phyloP scores from a whole-genome alignment of 1,139 yeast species.

The Taiozyma sp. region DNA sequence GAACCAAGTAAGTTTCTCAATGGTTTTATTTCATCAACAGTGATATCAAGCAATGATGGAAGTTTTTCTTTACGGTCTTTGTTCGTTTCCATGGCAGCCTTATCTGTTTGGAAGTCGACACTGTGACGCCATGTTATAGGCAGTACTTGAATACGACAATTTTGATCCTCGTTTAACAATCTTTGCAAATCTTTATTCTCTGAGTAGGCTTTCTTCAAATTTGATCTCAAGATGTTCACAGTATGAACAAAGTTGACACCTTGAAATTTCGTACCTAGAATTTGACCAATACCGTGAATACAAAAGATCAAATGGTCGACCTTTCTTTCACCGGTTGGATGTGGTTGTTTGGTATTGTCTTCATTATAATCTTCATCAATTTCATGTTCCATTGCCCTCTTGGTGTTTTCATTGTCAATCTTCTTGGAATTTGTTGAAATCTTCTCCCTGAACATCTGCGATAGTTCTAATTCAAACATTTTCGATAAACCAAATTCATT shows the following conservation, averaged over 20 bases:
- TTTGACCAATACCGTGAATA: slow-evolving; percentile 93
- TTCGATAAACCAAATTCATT: slow-evolving; percentile 2
- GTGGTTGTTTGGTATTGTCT: slow-evolving; percentile 11
- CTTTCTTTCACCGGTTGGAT: slow-evolving; percentile 35
- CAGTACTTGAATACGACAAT: slow-evolving; percentile 65
- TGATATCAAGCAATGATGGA: slow-evolving; percentile 67
- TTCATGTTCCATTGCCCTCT: slow-evolving; percentile 34
- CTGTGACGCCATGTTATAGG: slow-evolving; percentile 78
- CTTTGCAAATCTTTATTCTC: slow-evolving; percentile 39
- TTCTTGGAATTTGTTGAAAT: slow-evolving; percentile 12
- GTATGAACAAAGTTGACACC: slow-evolving; percentile 86
- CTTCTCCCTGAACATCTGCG: slow-evolving; percentile 19
- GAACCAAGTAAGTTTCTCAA: slow-evolving; percentile 78
- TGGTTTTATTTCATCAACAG: slow-evolving; percentile 76
- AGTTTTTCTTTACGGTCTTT: slow-evolving; percentile 27
- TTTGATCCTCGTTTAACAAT: slow-evolving; percentile 30
- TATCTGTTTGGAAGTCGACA: slow-evolving; percentile 50
- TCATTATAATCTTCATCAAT: slow-evolving; percentile 48
- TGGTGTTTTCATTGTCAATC: slow-evolving; percentile 24
- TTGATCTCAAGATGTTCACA: slow-evolving; percentile 61
- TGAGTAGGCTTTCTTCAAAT: slow-evolving; percentile 51
- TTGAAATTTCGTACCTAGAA: slow-evolving; percentile 72
- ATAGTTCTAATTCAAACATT: slow-evolving; percentile 19
- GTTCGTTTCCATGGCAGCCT: slow-evolving; percentile 27
- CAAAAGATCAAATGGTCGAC: slow-evolving; percentile 80